A percentile compares a stretch with the other conserved stretches of the same genome.
phyloP scores from a whole-genome alignment of 2,329 filamentous ascomycete genomes.

The Aspergillus sergii region DNA sequence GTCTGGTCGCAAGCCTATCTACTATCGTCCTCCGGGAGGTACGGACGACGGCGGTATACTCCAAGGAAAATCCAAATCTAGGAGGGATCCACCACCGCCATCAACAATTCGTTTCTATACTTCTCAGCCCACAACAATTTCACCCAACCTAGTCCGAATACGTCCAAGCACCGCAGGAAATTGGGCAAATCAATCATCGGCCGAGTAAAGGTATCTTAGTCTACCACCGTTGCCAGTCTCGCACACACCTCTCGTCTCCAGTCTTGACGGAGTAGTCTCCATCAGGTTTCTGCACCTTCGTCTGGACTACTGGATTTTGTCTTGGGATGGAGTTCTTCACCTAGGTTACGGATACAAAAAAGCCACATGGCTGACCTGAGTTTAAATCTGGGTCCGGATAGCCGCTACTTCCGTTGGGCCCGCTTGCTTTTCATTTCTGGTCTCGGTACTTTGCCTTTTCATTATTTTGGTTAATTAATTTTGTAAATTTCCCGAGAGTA shows the following conservation, averaged over 20 bases:
- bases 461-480: not conserved
- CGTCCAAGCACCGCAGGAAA: not conserved
- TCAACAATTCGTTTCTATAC: not conserved
- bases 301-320: constrained; percentile 7
- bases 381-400: constrained; percentile 3
- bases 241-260: not conserved
- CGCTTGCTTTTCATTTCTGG: not conserved
- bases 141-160: not conserved
- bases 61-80: not conserved
- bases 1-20: not conserved
- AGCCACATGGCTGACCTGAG: constrained; percentile 9
- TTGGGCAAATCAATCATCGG: not conserved
- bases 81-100: not conserved
- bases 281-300: not conserved
- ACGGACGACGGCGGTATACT: not conserved
- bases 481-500: not conserved
- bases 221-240: not conserved
- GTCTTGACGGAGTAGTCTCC: not conserved
- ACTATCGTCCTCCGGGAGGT: not conserved
- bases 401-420: constrained; percentile 2
- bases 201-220: constrained; percentile 1
- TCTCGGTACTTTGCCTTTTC: not conserved
- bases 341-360: not conserved
- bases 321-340: not conserved
- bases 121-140: not conserved